phyloP scores from a whole-genome alignment of 2,329 filamentous ascomycete species.

The Monosporascus sp. region DNA sequence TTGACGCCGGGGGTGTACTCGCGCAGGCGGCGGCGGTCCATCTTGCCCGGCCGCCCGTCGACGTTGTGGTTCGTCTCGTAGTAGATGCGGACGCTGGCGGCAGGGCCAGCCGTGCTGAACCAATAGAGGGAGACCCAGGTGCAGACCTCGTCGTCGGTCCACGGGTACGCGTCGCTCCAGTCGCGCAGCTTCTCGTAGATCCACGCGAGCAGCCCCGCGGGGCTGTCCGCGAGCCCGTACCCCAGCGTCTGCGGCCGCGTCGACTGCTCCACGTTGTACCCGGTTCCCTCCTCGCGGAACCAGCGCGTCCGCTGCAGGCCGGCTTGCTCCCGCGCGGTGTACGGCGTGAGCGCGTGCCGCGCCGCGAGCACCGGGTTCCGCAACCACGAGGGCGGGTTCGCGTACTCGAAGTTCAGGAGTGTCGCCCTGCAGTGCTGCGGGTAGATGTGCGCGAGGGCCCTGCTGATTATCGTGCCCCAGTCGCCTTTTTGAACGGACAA shows the following conservation, averaged over 20 bases:
- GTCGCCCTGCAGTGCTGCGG: slow-evolving; percentile 50
- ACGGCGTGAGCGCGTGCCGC: slow-evolving; percentile 48
- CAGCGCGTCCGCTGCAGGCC: slow-evolving; percentile 48
- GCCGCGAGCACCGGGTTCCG: slow-evolving; percentile 52
- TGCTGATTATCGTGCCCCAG: slow-evolving; percentile 63
- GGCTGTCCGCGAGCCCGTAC: slow-evolving; percentile 63
- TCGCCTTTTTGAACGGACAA: slow-evolving; percentile 41
- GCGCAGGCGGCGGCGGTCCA: slow-evolving; percentile 4
- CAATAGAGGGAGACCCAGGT: slow-evolving; percentile 72
- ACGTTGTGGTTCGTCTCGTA: slow-evolving; percentile 54
- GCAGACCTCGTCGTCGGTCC: slow-evolving; percentile 71
- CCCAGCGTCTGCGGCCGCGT: slow-evolving; percentile 71
- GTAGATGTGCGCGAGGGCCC: slow-evolving; percentile 54
- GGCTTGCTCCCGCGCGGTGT: slow-evolving; percentile 42
- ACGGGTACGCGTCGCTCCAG: slow-evolving; percentile 67
- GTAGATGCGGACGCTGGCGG: slow-evolving; percentile 64
- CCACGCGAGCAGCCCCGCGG: slow-evolving; percentile 68
- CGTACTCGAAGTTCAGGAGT: slow-evolving; percentile 53
- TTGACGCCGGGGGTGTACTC: slow-evolving; percentile 31
- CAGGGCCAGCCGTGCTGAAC: slow-evolving; percentile 62
- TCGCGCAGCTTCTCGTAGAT: slow-evolving; percentile 76
- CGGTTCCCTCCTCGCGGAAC: slow-evolving; percentile 52
- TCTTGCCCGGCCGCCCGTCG: slow-evolving; percentile 16
- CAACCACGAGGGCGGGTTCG: slow-evolving; percentile 41
- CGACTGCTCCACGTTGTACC: slow-evolving; percentile 54